Percentiles rank a stretch among this genome's conserved stretches.
Evolutionary conservation across 116 monocot species (phyloP).

Genomic region (Iris pallida): DNA sequence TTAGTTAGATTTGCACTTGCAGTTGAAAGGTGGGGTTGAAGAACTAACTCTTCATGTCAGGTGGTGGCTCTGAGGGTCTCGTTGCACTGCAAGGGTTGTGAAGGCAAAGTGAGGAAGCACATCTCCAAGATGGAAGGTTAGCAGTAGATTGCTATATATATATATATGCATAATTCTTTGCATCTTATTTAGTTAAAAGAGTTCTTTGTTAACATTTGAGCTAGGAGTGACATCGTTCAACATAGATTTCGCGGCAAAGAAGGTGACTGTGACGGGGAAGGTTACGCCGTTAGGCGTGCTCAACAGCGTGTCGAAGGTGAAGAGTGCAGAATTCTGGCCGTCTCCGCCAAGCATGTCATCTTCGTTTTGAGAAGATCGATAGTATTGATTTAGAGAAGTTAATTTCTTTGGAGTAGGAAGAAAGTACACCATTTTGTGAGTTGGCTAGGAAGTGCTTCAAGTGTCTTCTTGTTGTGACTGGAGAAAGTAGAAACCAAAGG

Average conservation of each 20-base stretch:
- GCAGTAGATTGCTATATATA: neutral
- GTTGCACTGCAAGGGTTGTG: constrained; percentile 66
- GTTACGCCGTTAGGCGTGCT: constrained; percentile 59
- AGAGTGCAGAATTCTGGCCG: constrained; percentile 66
- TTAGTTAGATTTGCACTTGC: neutral
- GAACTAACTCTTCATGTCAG: constrained; percentile 20
- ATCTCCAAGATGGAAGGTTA: constrained; percentile 65
- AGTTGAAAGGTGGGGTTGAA: neutral
- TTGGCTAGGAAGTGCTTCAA: too few relatives aligned
- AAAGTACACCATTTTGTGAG: too few relatives aligned
- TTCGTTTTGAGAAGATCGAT: neutral
- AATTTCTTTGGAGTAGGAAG: too few relatives aligned
- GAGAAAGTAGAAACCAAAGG: too few relatives aligned
- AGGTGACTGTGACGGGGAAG: constrained; percentile 66
- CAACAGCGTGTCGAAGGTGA: constrained; percentile 66
- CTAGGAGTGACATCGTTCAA: constrained; percentile 80
- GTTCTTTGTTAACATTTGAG: too few relatives aligned
- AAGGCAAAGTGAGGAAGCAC: constrained; percentile 57
- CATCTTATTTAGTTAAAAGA: neutral
- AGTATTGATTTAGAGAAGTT: too few relatives aligned
- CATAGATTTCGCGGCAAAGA: constrained; percentile 69
- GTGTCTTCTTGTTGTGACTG: too few relatives aligned
- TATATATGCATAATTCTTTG: neutral
- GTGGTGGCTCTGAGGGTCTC: constrained; percentile 57
- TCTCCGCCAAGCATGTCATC: constrained; percentile 15